phyloP scores from a whole-genome alignment of 2,329 filamentous ascomycete species.

The Aspergillus hiratsukae region DNA sequence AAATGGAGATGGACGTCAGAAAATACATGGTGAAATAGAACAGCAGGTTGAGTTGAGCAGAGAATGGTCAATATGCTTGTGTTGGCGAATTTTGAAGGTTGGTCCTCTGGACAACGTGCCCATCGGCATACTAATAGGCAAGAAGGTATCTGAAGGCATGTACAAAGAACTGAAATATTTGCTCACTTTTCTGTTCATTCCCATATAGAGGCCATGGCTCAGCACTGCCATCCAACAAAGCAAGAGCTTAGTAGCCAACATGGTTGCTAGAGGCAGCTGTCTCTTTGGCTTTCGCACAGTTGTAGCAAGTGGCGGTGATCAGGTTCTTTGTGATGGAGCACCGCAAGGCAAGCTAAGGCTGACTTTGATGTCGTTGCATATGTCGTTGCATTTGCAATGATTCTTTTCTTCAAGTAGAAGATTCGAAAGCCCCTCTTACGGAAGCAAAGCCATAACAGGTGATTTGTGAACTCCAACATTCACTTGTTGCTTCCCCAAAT shows the following conservation, averaged over 20 bases:
- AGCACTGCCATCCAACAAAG: conserved; percentile 20
- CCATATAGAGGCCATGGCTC: background rate
- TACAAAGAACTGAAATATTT: conserved; percentile 3
- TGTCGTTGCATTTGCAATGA: too few species aligned
- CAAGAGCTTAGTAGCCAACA: conserved; percentile 12
- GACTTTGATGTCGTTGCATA: background rate
- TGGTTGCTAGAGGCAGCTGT: background rate
- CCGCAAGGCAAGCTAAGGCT: background rate
- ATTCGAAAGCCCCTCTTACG: too few species aligned
- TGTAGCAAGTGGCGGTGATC: background rate
- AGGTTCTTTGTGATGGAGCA: background rate
- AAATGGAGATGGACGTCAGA: background rate
- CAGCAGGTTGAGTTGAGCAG: background rate
- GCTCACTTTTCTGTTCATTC: background rate
- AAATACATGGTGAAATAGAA: background rate
- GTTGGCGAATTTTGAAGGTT: background rate
- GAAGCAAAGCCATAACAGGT: too few species aligned
- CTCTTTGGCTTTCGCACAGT: background rate
- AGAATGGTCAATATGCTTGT: background rate
- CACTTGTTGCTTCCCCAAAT: background rate
- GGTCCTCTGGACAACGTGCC: background rate
- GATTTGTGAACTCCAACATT: too few species aligned
- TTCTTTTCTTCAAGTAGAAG: too few species aligned
- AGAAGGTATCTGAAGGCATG: background rate
- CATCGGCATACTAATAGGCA: background rate